phyloP scores from a whole-genome alignment of 768 basidiomycete genomes.

The Leucocoprinus leucothites region DNA sequence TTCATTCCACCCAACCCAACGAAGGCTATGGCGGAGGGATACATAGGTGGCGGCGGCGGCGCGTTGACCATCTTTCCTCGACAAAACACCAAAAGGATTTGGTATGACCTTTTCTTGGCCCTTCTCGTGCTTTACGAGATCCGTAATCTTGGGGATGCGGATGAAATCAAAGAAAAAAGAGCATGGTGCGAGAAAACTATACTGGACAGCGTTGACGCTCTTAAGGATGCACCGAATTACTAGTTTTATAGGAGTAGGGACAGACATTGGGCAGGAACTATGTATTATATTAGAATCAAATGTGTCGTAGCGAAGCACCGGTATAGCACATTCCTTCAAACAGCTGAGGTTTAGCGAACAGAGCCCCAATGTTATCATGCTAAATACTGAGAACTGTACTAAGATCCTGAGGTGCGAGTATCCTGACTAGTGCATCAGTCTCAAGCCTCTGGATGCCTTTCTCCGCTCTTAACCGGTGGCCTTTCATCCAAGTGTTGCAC shows the following conservation, averaged over 20 bases:
- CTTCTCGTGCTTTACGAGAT: constrained; percentile 46
- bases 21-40: constrained; percentile 57
- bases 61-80: constrained; percentile 53
- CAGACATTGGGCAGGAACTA: no score
- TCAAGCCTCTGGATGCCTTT: no score
- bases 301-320: no score
- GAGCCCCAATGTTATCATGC: no score
- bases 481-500: no score
- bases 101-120: constrained; percentile 72
- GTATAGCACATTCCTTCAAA: no score
- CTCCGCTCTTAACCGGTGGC: no score
- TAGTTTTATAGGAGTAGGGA: constrained; percentile 17
- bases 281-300: not conserved
- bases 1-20: constrained; percentile 39
- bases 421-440: no score
- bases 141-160: constrained; percentile 7
- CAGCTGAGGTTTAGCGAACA: no score
- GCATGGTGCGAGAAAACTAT: constrained; percentile 43
- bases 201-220: constrained; percentile 30
- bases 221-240: constrained; percentile 53
- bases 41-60: constrained; percentile 46
- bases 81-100: constrained; percentile 72
- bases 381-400: no score
- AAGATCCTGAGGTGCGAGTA: no score
- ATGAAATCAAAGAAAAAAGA: constrained; percentile 21